phyloP scores from a whole-genome alignment of 306 rosid species.

The Fagus crenata region DNA sequence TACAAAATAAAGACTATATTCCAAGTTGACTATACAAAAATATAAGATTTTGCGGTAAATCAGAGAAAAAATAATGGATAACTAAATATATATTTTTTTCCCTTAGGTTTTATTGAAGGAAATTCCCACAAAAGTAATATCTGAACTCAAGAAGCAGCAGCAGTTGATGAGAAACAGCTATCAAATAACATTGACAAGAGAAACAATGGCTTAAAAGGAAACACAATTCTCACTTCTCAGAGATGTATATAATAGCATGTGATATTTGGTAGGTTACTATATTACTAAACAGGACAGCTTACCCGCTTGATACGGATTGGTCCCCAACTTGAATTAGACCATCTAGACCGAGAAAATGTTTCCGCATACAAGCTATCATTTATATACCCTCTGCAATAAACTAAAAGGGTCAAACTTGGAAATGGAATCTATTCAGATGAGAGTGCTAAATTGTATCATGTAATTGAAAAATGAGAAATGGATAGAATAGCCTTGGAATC shows the following conservation, averaged over 20 bases:
- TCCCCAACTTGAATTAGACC: constrained; percentile 94
- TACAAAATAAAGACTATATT: neutral
- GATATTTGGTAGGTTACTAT: constrained; percentile 2
- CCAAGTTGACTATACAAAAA: no score
- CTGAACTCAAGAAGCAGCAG: neutral
- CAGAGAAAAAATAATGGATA: neutral
- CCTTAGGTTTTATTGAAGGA: neutral
- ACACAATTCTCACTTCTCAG: constrained; percentile 19
- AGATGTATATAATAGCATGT: neutral
- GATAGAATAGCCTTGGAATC: neutral
- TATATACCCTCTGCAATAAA: constrained; percentile 71
- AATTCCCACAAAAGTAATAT: neutral
- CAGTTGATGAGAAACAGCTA: neutral
- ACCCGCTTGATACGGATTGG: constrained; percentile 82
- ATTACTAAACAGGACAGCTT: constrained; percentile 24
- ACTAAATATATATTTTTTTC: neutral
- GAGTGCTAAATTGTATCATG: neutral
- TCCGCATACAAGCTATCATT: constrained; percentile 58
- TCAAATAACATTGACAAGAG: neutral
- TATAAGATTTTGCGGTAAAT: neutral
- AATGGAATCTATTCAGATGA: neutral
- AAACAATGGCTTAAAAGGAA: constrained; percentile 3
- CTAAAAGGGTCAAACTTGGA: constrained; percentile 6
- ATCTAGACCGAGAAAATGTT: constrained; percentile 75
- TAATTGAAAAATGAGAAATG: neutral